Conservation (phyloP, 306 rosid genomes). For the Cicer arietinum region DNA sequence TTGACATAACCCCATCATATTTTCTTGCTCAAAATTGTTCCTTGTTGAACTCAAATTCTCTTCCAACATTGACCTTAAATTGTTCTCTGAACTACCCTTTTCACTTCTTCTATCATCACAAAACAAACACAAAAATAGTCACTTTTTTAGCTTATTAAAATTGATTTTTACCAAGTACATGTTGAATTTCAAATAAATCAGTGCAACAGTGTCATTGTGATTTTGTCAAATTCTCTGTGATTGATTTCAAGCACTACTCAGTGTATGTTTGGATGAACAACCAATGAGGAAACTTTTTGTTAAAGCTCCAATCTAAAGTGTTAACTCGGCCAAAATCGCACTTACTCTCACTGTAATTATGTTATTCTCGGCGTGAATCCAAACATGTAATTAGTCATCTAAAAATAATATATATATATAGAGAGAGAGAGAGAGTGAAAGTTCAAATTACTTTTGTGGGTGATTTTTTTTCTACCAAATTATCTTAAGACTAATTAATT, state of each 20-base stretch:
- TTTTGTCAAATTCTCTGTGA: no score
- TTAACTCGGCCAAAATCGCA: no score
- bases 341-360: no score
- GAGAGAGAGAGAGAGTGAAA: neutral
- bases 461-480: neutral
- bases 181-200: no score
- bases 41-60: constrained; percentile 65
- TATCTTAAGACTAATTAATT: constrained; percentile 3
- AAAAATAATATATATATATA: no score
- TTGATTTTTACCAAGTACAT: neutral
- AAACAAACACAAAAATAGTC: constrained; percentile 31
- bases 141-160: neutral
- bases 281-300: no score
- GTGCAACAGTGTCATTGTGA: no score
- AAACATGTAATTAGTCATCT: no score
- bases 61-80: constrained; percentile 74
- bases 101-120: constrained; percentile 55
- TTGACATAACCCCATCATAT: constrained; percentile 59
- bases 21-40: constrained; percentile 67
- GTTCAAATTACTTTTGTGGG: neutral
- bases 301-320: no score
- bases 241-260: no score
- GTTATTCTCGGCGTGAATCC: no score
- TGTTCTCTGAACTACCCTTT: constrained; percentile 58
- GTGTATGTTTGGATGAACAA: no score